phyloP scores from a whole-genome alignment of 2,329 filamentous ascomycete genomes.

The Penicillium crustosum region DNA sequence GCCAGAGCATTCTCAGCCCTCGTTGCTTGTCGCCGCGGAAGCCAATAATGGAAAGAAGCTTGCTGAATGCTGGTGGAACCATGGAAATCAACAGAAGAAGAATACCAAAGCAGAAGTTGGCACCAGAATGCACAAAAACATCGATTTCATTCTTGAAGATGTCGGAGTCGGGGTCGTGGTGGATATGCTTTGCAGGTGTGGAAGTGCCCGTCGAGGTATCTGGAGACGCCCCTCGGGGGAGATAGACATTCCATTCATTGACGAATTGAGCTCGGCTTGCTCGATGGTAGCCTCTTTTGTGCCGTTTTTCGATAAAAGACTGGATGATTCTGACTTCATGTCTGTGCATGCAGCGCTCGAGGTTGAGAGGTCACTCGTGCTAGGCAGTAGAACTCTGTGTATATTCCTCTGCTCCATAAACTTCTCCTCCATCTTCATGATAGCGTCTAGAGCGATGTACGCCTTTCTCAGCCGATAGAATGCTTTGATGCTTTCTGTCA shows the following conservation, averaged over 20 bases:
- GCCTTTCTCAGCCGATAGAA: conserved; percentile 93
- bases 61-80: conserved; percentile 86
- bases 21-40: conserved; percentile 85
- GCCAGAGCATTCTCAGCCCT: conserved; percentile 85
- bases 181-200: conserved; percentile 34
- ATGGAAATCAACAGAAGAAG: conserved; percentile 86
- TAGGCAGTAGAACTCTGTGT: conserved; percentile 23
- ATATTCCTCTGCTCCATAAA: conserved; percentile 44
- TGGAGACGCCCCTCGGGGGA: conserved; percentile 17
- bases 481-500: conserved; percentile 85
- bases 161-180: conserved; percentile 58
- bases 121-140: conserved; percentile 83
- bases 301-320: conserved; percentile 17
- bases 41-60: conserved; percentile 81
- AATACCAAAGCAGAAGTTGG: conserved; percentile 86
- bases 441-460: conserved; percentile 75
- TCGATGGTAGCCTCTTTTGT: conserved; percentile 18
- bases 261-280: conserved; percentile 20
- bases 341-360: conserved; percentile 7
- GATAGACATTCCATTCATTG: conserved; percentile 28
- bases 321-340: conserved; percentile 14
- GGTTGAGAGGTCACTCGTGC: conserved; percentile 16
- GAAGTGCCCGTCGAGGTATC: conserved; percentile 22
- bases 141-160: conserved; percentile 75
- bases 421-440: conserved; percentile 71